These are phyloP conservation scores for Aspergillus pseudoviridinutans DNA, from an alignment of 2,329 filamentous ascomycete species.

Conservation along the genomic window DNA sequence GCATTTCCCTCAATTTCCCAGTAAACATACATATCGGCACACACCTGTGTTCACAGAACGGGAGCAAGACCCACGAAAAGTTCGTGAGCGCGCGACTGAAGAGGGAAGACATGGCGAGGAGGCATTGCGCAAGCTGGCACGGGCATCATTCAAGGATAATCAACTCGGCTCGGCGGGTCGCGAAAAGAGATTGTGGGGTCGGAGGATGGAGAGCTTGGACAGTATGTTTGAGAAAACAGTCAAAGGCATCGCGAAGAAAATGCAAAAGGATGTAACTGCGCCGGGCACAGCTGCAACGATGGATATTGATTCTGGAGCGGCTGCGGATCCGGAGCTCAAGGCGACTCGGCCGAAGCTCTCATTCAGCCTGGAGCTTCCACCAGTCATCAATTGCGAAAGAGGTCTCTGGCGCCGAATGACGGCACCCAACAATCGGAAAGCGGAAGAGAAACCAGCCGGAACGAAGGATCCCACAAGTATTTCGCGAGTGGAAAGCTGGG, in stretches of 20 bases:
- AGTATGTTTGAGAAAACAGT: conserved; percentile 55
- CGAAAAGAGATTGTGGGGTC: conserved; percentile 39
- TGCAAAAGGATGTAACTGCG: conserved; percentile 27
- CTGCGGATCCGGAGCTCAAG: conserved; percentile 25
- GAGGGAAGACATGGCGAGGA: conserved; percentile 64
- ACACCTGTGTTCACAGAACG: conserved; percentile 57
- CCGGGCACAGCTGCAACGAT: conserved; percentile 24
- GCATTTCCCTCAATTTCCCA: conserved; percentile 60
- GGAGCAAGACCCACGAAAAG: conserved; percentile 56
- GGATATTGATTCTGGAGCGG: conserved; percentile 27
- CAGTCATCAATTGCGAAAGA: conserved; percentile 59
- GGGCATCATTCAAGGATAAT: conserved; percentile 43
- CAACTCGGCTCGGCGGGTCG: conserved; percentile 38
- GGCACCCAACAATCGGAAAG: conserved; percentile 28
- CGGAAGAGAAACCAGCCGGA: conserved; percentile 30
- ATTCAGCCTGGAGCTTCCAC: conserved; percentile 41
- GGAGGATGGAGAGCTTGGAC: conserved; percentile 41
- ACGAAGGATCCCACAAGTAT: conserved; percentile 20
- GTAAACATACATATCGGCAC: conserved; percentile 60
- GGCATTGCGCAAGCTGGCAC: conserved; percentile 58
- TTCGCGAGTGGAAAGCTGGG: conserved; percentile 21
- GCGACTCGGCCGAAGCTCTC: conserved; percentile 21
- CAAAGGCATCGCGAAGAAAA: conserved; percentile 44
- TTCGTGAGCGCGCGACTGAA: conserved; percentile 60
- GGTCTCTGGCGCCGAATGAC: conserved; percentile 53